These are phyloP conservation scores for Hyaloperonospora brassicae DNA, from an alignment of 352 stramenopile genomes.

Conservation along the genomic window DNA sequence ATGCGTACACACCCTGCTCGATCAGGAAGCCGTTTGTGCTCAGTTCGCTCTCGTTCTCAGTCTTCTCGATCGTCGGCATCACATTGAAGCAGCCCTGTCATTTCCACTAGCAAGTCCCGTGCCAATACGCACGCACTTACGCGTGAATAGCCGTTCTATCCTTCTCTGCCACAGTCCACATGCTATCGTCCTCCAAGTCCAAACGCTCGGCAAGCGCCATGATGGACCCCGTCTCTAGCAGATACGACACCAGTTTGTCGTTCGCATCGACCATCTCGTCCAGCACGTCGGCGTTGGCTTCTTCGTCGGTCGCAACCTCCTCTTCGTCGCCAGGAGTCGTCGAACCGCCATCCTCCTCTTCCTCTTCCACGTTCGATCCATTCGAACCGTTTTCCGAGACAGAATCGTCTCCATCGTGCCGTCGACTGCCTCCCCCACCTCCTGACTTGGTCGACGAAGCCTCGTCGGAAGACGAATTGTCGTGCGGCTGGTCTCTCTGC, in stretches of 20 bases:
- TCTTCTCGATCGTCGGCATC: slow-evolving; percentile 9
- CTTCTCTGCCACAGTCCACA: slow-evolving; percentile 79
- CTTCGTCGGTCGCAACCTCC: slow-evolving; percentile 25
- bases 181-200: slow-evolving; percentile 77
- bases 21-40: slow-evolving; percentile 6
- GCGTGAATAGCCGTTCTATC: slow-evolving; percentile 80
- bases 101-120: slow-evolving; percentile 1
- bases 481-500: slow-evolving; percentile 34
- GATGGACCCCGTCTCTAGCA: slow-evolving; percentile 80
- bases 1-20: slow-evolving; percentile 1
- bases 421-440: slow-evolving; percentile 16
- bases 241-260: slow-evolving; percentile 78
- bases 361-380: slow-evolving; percentile 39
- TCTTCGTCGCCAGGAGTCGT: slow-evolving; percentile 30
- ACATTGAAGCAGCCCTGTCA: slow-evolving; percentile 14
- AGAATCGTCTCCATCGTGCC: slow-evolving; percentile 49
- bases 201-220: slow-evolving; percentile 76
- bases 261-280: slow-evolving; percentile 82
- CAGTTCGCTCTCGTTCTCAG: slow-evolving; percentile 8
- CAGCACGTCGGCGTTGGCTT: slow-evolving; percentile 52
- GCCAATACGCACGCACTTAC: slow-evolving; percentile 16
- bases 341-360: slow-evolving; percentile 32
- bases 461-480: slow-evolving; percentile 53
- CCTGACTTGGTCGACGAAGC: slow-evolving; percentile 35
- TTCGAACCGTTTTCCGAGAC: slow-evolving; percentile 50